phyloP scores from a whole-genome alignment of 2,329 filamentous ascomycete genomes.

The Rhytidhysteron rufulum region DNA sequence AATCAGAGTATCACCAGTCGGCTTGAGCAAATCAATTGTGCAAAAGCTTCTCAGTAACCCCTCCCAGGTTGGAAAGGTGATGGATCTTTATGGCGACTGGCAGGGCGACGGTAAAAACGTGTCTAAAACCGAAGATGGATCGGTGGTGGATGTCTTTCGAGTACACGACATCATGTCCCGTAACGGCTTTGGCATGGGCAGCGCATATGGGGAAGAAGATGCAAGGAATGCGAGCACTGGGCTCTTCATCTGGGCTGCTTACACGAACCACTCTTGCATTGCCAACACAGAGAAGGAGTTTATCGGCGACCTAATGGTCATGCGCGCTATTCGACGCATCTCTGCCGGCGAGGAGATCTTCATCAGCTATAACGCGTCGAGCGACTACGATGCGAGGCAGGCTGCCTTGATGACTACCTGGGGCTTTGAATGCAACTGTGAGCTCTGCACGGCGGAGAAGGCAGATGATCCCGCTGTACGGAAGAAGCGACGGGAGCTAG shows the following conservation, averaged over 20 bases:
- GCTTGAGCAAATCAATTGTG: slow-evolving; percentile 23
- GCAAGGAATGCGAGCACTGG: slow-evolving; percentile 27
- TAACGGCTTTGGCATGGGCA: slow-evolving; percentile 44
- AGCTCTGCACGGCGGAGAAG: slow-evolving; percentile 35
- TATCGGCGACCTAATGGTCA: slow-evolving; percentile 36
- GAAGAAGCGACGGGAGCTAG: slow-evolving; percentile 20
- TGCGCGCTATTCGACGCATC: slow-evolving; percentile 38
- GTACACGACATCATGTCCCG: slow-evolving; percentile 42
- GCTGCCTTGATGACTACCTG: slow-evolving; percentile 28
- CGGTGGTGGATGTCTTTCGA: slow-evolving; percentile 49
- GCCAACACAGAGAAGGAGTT: slow-evolving; percentile 39
- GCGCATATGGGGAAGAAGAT: slow-evolving; percentile 20
- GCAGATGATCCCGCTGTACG: slow-evolving; percentile 16
- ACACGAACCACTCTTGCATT: slow-evolving; percentile 45
- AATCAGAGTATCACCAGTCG: slow-evolving; percentile 20
- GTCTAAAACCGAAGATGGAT: slow-evolving; percentile 31
- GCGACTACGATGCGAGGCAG: slow-evolving; percentile 33
- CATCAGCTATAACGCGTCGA: slow-evolving; percentile 22
- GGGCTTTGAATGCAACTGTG: slow-evolving; percentile 42
- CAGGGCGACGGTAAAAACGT: slow-evolving; percentile 36
- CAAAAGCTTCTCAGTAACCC: slow-evolving; percentile 49
- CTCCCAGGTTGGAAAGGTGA: slow-evolving; percentile 26
- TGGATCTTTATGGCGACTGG: slow-evolving; percentile 32
- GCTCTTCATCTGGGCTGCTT: slow-evolving; percentile 39
- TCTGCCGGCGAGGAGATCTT: slow-evolving; percentile 20